These are phyloP conservation scores for Daldinia sp. DNA, from an alignment of 2,329 filamentous ascomycete species.

Conservation along the genomic window DNA sequence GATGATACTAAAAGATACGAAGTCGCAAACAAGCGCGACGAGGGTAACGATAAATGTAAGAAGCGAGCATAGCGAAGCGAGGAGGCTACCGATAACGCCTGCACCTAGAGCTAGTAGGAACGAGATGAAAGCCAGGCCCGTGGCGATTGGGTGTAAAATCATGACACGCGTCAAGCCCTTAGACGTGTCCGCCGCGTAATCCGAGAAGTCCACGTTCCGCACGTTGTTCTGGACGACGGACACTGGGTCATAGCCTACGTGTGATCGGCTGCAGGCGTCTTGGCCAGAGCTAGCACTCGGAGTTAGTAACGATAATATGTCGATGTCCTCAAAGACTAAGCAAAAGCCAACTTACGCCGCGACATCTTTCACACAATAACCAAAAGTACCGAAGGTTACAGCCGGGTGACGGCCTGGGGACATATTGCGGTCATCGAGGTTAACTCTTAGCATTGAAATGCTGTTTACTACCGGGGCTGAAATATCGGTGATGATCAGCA, in stretches of 20 bases:
- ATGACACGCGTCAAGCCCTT: constrained; percentile 54
- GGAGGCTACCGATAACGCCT: constrained; percentile 53
- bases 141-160: constrained; percentile 51
- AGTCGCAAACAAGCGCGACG: constrained; percentile 55
- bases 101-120: constrained; percentile 55
- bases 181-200: constrained; percentile 49
- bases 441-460: constrained; percentile 53
- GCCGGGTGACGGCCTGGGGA: constrained; percentile 32
- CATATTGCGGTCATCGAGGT: constrained; percentile 43
- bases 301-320: constrained; percentile 7
- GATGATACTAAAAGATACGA: constrained; percentile 52
- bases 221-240: constrained; percentile 33
- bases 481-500: constrained; percentile 57
- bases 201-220: constrained; percentile 45
- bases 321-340: not conserved
- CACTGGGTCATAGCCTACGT: constrained; percentile 43
- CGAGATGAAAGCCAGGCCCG: constrained; percentile 53
- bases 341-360: constrained; percentile 30
- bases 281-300: constrained; percentile 28
- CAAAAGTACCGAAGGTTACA: constrained; percentile 56
- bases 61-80: constrained; percentile 50
- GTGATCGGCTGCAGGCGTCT: constrained; percentile 36
- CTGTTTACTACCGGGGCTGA: constrained; percentile 56
- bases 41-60: constrained; percentile 54
- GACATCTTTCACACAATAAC: constrained; percentile 49